These are phyloP conservation scores for Hebeloma cylindrosporum DNA, from an alignment of 768 basidiomycete species.

Conservation along the genomic window DNA sequence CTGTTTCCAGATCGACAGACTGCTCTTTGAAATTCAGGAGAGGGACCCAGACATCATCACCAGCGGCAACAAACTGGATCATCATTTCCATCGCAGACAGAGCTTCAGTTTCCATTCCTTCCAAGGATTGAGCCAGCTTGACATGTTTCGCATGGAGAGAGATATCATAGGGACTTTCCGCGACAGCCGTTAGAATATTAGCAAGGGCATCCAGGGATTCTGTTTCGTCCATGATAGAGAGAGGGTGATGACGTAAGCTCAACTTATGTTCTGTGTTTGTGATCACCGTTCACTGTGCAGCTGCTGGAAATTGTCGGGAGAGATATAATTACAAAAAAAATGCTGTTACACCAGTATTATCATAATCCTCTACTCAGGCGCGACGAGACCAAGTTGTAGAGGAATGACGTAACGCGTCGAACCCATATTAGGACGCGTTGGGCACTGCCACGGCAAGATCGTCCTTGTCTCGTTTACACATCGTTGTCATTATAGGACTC, in stretches of 20 bases:
- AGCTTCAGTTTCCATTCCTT: slow-evolving; percentile 59
- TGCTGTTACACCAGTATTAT: too few species aligned
- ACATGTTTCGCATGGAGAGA: slow-evolving; percentile 68
- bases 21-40: slow-evolving; percentile 56
- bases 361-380: too few species aligned
- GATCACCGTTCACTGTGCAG: background rate
- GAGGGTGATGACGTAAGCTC: too few species aligned
- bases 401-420: too few species aligned
- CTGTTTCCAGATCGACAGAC: slow-evolving; percentile 50
- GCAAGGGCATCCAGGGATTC: slow-evolving; percentile 65
- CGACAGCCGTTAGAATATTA: slow-evolving; percentile 56
- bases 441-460: background rate
- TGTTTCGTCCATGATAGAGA: slow-evolving; percentile 49
- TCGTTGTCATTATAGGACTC: slow-evolving; percentile 7
- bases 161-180: slow-evolving; percentile 60
- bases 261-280: background rate
- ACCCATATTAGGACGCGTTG: too few species aligned
- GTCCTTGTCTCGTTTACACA: slow-evolving; percentile 3
- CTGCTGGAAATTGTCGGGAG: too few species aligned
- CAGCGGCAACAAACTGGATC: slow-evolving; percentile 58
- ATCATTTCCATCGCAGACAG: slow-evolving; percentile 66
- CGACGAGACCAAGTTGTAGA: too few species aligned
- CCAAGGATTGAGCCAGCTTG: slow-evolving; percentile 51
- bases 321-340: too few species aligned
- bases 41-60: slow-evolving; percentile 75